Percentiles rank a stretch among this genome's conserved stretches.
These are phyloP conservation scores for Saccharomyces hybrid DNA, from an alignment of 1,139 yeast genomes.

Conservation along the genomic window DNA sequence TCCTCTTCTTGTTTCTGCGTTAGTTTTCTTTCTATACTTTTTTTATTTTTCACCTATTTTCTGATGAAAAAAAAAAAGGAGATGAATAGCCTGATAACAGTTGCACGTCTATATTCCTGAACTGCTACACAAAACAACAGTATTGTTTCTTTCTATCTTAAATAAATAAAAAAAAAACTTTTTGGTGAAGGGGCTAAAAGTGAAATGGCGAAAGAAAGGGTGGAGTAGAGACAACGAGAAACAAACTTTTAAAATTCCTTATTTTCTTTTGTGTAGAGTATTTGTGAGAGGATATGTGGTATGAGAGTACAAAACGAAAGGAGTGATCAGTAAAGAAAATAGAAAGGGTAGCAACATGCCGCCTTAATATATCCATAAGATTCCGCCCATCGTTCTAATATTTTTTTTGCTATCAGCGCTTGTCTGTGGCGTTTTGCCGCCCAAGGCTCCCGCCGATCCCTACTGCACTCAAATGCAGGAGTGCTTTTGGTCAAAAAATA, in stretches of 20 bases:
- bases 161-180: not conserved
- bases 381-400: not conserved
- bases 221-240: not conserved
- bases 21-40: not conserved
- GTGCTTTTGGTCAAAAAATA: too few species aligned
- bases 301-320: not conserved
- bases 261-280: not conserved
- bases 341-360: not conserved
- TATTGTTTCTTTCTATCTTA: not conserved
- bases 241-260: too few species aligned
- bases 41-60: too few species aligned
- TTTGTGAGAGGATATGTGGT: not conserved
- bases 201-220: not conserved
- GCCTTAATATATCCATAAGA: not conserved
- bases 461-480: not conserved
- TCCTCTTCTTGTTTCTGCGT: not conserved
- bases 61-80: not conserved
- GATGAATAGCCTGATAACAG: not conserved
- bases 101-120: not conserved
- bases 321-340: conserved; percentile 1
- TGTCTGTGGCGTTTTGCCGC: conserved; percentile 1
- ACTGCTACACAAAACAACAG: not conserved
- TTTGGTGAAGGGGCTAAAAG: not conserved
- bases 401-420: not conserved
- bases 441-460: not conserved